These are phyloP conservation scores for Ophiostoma himal-ulmi DNA, from an alignment of 2,329 filamentous ascomycete genomes.

Conservation along the genomic window DNA sequence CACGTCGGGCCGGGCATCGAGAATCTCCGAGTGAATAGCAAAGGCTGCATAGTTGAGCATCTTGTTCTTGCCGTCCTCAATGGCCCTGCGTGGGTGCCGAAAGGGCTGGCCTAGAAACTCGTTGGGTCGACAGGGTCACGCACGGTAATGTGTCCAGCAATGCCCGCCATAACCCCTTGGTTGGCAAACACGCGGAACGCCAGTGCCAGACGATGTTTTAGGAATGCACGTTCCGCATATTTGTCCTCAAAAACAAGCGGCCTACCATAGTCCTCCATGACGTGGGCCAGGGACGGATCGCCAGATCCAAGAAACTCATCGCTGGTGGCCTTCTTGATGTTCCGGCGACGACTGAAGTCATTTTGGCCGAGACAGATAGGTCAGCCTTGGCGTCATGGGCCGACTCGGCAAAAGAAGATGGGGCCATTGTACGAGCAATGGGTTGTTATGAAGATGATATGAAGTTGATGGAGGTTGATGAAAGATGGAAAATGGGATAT, in stretches of 20 bases:
- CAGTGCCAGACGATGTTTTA: conserved; percentile 45
- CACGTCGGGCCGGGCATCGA: conserved; percentile 51
- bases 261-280: conserved; percentile 21
- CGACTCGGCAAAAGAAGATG: conserved; percentile 19
- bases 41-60: conserved; percentile 53
- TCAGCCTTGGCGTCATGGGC: neutral
- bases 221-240: conserved; percentile 38
- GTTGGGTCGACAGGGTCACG: conserved; percentile 51
- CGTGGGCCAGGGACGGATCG: conserved; percentile 25
- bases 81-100: conserved; percentile 49
- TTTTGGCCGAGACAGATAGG: neutral
- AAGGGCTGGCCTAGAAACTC: conserved; percentile 58
- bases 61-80: conserved; percentile 43
- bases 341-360: neutral
- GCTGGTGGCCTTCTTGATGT: neutral
- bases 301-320: conserved; percentile 19
- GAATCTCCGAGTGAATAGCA: conserved; percentile 52
- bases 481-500: too few species aligned
- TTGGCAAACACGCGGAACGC: conserved; percentile 57
- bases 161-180: conserved; percentile 56
- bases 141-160: conserved; percentile 56
- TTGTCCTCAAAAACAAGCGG: conserved; percentile 26
- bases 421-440: conserved; percentile 17
- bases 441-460: neutral
- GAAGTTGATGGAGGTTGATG: neutral